Percentiles rank a stretch among this genome's conserved stretches.
phyloP scores from a whole-genome alignment of 2,329 filamentous ascomycete genomes.

The Xylariales sp. region DNA sequence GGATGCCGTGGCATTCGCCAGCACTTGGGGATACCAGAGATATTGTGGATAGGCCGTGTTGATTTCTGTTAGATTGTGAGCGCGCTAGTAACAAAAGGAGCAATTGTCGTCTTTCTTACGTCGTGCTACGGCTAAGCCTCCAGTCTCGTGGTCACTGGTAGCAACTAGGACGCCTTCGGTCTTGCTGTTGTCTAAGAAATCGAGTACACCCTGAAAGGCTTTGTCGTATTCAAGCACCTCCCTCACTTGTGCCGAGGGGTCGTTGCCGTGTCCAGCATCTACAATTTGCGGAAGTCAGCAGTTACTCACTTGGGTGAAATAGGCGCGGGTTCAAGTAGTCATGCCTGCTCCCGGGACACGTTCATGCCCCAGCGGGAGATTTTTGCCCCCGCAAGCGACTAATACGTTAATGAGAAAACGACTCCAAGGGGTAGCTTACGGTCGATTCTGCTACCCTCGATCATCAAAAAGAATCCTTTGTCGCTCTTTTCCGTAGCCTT shows the following conservation, averaged over 20 bases:
- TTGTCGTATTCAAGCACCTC: slow-evolving; percentile 97
- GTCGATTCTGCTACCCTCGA: slow-evolving; percentile 95
- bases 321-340: no score
- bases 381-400: no score
- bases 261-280: slow-evolving; percentile 86
- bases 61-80: slow-evolving; percentile 54
- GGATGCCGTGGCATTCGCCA: slow-evolving; percentile 81
- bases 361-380: no score
- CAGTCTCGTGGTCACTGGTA: slow-evolving; percentile 97
- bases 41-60: slow-evolving; percentile 66
- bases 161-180: slow-evolving; percentile 84
- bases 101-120: slow-evolving; percentile 64
- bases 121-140: slow-evolving; percentile 83
- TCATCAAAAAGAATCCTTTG: slow-evolving; percentile 98
- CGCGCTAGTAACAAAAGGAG: background rate
- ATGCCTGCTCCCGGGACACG: no score
- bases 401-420: no score
- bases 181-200: slow-evolving; percentile 81
- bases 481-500: slow-evolving; percentile 85
- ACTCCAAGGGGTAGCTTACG: slow-evolving; percentile 49
- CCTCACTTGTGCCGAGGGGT: slow-evolving; percentile 84
- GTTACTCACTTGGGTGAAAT: no score
- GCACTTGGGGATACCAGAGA: slow-evolving; percentile 83
- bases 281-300: no score
- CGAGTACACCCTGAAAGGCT: slow-evolving; percentile 82